Conservation (phyloP, 2,329 filamentous ascomycete genomes). For the Hawksworthiomyces lignivorus region DNA sequence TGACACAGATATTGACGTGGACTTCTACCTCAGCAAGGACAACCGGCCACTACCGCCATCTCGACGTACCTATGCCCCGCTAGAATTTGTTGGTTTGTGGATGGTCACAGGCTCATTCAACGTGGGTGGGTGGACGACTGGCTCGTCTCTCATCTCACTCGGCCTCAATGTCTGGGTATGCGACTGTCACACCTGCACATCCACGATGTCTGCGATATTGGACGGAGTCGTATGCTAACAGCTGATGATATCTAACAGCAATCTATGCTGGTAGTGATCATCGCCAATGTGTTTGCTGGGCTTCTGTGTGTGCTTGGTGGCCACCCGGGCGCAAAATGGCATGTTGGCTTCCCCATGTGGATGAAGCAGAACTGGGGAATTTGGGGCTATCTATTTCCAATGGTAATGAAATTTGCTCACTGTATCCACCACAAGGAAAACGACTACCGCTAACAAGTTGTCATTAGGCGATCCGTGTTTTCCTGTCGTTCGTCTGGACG, state of each 20-base stretch:
- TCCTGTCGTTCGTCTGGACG: slow-evolving; percentile 44
- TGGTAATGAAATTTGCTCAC: too few relatives aligned
- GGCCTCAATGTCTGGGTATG: slow-evolving; percentile 5
- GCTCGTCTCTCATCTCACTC: slow-evolving; percentile 15
- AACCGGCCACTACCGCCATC: slow-evolving; percentile 22
- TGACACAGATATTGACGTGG: too few relatives aligned
- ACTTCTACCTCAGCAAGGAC: slow-evolving; percentile 24
- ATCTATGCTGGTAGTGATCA: slow-evolving; percentile 36
- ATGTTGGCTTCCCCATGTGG: slow-evolving; percentile 35
- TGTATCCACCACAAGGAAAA: too few relatives aligned
- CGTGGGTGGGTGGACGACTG: slow-evolving; percentile 26
- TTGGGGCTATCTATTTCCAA: slow-evolving; percentile 31
- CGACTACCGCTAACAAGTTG: too few relatives aligned
- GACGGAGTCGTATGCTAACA: too few relatives aligned
- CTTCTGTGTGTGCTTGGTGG: slow-evolving; percentile 28
- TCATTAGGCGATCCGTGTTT: slow-evolving; percentile 35
- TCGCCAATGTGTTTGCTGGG: slow-evolving; percentile 34
- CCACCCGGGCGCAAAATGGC: slow-evolving; percentile 30
- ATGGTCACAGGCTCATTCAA: slow-evolving; percentile 26
- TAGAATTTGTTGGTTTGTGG: slow-evolving; percentile 26
- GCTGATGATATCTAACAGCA: too few relatives aligned
- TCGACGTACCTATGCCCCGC: slow-evolving; percentile 24
- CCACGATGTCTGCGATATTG: too few relatives aligned
- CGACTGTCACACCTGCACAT: too few relatives aligned
- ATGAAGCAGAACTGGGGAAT: slow-evolving; percentile 32